Evolutionary conservation across 2,329 filamentous ascomycete species (phyloP), one percentile per base, ranked within the genome.

Genomic region (Aspergillus sp.): DNA sequence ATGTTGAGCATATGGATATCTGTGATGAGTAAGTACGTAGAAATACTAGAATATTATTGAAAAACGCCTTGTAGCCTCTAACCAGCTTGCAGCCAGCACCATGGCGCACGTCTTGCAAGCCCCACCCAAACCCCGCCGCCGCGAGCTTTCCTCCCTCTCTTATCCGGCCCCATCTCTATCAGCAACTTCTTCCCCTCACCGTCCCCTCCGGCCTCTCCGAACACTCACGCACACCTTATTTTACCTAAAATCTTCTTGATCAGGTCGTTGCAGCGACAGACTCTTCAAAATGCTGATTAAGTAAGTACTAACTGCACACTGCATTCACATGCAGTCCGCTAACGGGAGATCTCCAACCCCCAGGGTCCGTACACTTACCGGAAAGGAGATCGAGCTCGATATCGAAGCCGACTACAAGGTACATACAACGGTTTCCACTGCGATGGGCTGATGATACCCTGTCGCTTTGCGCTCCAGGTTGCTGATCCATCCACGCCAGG

Each of bases 351-450:
- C 55, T 31, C 23, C 33, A 33, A 52, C 53, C 8, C 14, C 43
- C 68, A 99, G 93, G 84, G 93, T 99, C 74, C 90, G 95, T 74
- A 99, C 95, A 62, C 87, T 99, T 64, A 98, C 95, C 64, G 95
- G 95, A 73, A 98, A 98, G 83, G 92, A 99, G 81, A 98, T 98
- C 76, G 93, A 98, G 83, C 87, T 99, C 70, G 93, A 98, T 73
- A 96, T 99, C 74, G 95, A 98, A 82, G 83, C 87, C 53, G 88
- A 91, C 71, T 96, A 96, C 84, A 96, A 93, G 85, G 93, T 96
- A 68, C 9, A 31, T 55, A 52, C 50, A 46, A 27, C 31, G 39
- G 31, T 21, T 21, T 19, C 23, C 37, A 19, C 31, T 12, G 19
- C 33, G 25, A 33, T 23, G 46, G n/a, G n/a, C 45, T 21, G 19